phyloP scores from a whole-genome alignment of 805 yeast genomes.

The Metschnikowia dekortorum region DNA sequence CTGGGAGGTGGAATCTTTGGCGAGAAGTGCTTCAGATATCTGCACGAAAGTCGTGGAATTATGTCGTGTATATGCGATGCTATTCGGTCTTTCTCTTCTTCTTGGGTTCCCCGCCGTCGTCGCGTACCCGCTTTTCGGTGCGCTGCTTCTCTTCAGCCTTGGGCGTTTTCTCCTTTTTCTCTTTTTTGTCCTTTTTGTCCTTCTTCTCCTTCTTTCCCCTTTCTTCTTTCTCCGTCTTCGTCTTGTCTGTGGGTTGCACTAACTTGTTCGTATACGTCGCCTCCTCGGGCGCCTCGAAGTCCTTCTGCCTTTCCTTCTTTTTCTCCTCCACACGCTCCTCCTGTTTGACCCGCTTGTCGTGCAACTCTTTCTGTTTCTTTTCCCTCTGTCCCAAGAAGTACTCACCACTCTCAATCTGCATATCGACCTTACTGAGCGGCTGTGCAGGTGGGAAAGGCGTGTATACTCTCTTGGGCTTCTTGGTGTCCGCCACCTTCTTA shows the following conservation, averaged over 20 bases:
- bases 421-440: slow-evolving; percentile 93
- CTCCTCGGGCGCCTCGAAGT: slow-evolving; percentile 85
- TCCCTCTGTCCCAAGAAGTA: slow-evolving; percentile 88
- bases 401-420: slow-evolving; percentile 97
- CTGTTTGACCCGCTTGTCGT: slow-evolving; percentile 77
- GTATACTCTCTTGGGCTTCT: slow-evolving; percentile 66
- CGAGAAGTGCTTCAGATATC: neutral
- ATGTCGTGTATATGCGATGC: slow-evolving; percentile 1
- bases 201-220: slow-evolving; percentile 25
- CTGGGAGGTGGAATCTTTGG: too few relatives aligned
- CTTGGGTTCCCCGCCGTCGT: slow-evolving; percentile 13
- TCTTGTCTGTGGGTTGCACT: slow-evolving; percentile 13
- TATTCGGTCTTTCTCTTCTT: slow-evolving; percentile 2
- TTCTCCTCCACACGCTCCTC: slow-evolving; percentile 61
- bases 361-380: slow-evolving; percentile 64
- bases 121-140: slow-evolving; percentile 16
- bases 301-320: slow-evolving; percentile 69
- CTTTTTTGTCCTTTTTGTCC: slow-evolving; percentile 19
- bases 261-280: slow-evolving; percentile 45
- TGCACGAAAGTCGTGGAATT: slow-evolving; percentile 18
- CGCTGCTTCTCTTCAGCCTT: slow-evolving; percentile 20
- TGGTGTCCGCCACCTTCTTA: slow-evolving; percentile 66
- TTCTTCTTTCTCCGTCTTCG: slow-evolving; percentile 19
- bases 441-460: slow-evolving; percentile 99
- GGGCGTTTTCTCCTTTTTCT: slow-evolving; percentile 19